Percentiles rank a stretch among this genome's conserved stretches.
These are phyloP conservation scores for Chenopodium berlandieri DNA, from an alignment of 148 eudicot species.

Conservation along the genomic window DNA sequence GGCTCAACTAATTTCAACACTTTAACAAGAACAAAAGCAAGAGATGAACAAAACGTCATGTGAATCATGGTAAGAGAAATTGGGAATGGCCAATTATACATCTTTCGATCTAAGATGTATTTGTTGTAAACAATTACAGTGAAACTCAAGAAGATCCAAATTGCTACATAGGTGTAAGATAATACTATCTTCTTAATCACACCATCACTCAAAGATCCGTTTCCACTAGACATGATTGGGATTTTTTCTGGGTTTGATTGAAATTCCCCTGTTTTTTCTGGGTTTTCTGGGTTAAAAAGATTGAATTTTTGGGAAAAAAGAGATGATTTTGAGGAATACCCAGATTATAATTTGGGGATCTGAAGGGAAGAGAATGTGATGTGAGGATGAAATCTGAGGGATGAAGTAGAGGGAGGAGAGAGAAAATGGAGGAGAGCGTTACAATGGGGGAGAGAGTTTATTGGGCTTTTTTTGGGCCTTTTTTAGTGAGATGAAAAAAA, in stretches of 20 bases:
- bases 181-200: conserved; percentile 54
- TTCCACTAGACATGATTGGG: conserved; percentile 17
- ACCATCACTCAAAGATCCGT: conserved; percentile 50
- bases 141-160: conserved; percentile 70
- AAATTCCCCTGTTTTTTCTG: not conserved
- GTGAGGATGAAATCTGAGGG: conserved; percentile 1
- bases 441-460: not conserved
- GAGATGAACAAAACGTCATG: conserved; percentile 61
- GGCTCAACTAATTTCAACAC: conserved; percentile 54
- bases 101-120: conserved; percentile 67
- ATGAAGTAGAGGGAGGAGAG: not conserved
- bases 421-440: conserved; percentile 15
- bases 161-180: conserved; percentile 60
- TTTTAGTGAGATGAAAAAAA: not conserved
- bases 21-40: conserved; percentile 46
- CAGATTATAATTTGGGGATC: conserved; percentile 14
- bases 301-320: not conserved
- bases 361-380: not conserved
- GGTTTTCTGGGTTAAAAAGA: not conserved
- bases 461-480: conserved; percentile 5
- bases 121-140: conserved; percentile 76
- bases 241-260: not conserved
- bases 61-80: conserved; percentile 79
- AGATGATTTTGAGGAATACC: not conserved
- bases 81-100: conserved; percentile 75